Percentiles rank a stretch among this genome's conserved stretches.
phyloP scores from a whole-genome alignment of 23 red algal genomes.

The Gracilaria gracilis region DNA sequence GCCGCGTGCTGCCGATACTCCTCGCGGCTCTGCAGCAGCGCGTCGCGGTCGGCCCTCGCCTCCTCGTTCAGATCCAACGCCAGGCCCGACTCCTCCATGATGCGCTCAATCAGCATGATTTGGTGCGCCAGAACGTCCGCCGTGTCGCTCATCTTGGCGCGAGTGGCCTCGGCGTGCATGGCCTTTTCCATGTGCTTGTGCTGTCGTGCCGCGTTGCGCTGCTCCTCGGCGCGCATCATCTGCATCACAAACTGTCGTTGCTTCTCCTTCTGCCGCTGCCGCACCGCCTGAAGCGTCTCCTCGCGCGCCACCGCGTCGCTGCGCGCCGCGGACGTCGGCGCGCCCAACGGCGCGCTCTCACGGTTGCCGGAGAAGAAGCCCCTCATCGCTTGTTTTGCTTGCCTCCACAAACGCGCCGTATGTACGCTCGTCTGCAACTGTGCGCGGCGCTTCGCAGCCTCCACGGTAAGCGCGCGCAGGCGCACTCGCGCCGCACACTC shows the following conservation, averaged over 20 bases:
- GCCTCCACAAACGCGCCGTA: too few relatives aligned
- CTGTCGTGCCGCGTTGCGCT: conserved; percentile 12
- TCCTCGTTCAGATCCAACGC: conserved; percentile 62
- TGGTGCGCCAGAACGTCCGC: conserved; percentile 49
- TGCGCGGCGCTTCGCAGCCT: too few relatives aligned
- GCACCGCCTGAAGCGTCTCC: conserved; percentile 63
- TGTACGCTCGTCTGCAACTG: too few relatives aligned
- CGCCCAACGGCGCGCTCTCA: conserved; percentile 43
- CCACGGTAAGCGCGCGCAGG: background rate
- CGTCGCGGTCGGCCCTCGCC: conserved; percentile 17
- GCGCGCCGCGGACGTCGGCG: conserved; percentile 12
- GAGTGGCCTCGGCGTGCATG: conserved; percentile 11
- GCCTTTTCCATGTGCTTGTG: conserved; percentile 1
- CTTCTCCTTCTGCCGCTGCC: conserved; percentile 53
- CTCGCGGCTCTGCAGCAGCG: conserved; percentile 55
- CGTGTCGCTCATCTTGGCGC: conserved; percentile 17
- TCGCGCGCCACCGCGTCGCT: conserved; percentile 5
- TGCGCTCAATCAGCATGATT: conserved; percentile 62
- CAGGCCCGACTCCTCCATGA: conserved; percentile 67
- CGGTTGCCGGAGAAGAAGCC: conserved; percentile 65
- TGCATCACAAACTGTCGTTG: conserved; percentile 61
- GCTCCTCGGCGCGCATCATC: conserved; percentile 65
- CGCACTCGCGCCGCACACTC: background rate
- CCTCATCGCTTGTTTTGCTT: too few relatives aligned
- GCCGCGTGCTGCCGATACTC: conserved; percentile 31